phyloP scores from a whole-genome alignment of 208 protist genomes.

The Vickermania ingenoplastis region DNA sequence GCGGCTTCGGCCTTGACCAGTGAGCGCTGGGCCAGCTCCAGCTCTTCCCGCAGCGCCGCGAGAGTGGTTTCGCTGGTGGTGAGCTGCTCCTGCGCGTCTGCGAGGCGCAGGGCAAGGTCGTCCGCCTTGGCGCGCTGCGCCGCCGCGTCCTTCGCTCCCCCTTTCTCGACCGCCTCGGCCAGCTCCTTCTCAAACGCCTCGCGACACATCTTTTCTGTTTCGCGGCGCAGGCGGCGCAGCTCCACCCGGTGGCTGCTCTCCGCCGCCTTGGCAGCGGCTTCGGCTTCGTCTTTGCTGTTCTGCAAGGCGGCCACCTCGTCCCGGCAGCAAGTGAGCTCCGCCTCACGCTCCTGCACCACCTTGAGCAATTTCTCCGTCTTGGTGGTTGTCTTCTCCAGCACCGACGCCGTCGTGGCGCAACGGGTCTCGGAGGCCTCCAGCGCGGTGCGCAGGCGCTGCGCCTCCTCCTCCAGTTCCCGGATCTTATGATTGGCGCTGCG shows the following conservation, averaged over 20 bases:
- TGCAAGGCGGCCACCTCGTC: not conserved
- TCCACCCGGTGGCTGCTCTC: not conserved
- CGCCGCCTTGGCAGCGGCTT: not conserved
- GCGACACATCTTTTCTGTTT: not conserved
- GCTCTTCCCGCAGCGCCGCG: no score
- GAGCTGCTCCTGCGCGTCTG: no score
- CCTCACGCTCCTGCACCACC: not conserved
- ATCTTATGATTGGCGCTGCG: not conserved
- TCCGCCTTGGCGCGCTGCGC: no score
- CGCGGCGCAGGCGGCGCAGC: not conserved
- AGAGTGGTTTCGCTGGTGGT: no score
- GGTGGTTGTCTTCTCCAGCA: not conserved
- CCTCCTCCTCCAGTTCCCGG: not conserved
- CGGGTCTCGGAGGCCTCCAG: not conserved
- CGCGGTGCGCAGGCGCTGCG: not conserved
- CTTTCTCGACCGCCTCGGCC: no score
- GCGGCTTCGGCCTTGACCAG: no score
- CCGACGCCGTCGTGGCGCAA: not conserved
- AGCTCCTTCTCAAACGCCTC: no score
- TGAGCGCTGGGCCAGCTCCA: no score
- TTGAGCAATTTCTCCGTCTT: not conserved
- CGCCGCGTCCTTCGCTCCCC: no score
- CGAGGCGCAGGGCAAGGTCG: no score
- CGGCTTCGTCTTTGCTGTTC: not conserved
- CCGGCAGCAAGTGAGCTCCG: not conserved